Conservation (phyloP, 768 basidiomycete genomes). For the Trametes villosa region DNA sequence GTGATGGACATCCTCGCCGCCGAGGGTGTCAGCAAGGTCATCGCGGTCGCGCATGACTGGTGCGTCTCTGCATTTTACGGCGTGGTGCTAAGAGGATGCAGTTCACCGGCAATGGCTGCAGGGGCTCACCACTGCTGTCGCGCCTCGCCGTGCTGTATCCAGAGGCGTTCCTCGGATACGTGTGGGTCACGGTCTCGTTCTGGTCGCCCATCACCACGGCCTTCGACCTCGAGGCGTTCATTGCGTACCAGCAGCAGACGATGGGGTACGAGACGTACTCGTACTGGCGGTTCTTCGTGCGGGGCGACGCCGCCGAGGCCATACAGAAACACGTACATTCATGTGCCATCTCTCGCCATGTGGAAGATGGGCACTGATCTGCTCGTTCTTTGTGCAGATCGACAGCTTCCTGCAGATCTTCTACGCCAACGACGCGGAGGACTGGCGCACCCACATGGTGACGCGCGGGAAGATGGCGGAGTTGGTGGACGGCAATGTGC, state of each 20-base stretch:
- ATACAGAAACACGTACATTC: neutral
- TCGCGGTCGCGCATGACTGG: conserved; percentile 42
- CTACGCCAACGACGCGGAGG: neutral
- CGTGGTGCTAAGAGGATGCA: neutral
- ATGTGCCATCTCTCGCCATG: neutral
- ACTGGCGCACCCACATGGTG: neutral
- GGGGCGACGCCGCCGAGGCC: neutral
- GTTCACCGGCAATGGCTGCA: conserved; percentile 16
- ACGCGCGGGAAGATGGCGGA: neutral
- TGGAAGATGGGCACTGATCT: neutral
- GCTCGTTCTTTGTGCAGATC: too few species aligned
- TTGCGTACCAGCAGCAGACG: neutral
- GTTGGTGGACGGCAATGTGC: neutral
- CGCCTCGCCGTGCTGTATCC: conserved; percentile 41
- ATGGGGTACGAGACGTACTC: neutral
- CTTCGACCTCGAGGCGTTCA: neutral
- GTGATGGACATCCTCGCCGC: conserved; percentile 40
- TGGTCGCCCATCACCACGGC: conserved; percentile 21
- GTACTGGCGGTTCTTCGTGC: neutral
- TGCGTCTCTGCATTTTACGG: conserved; percentile 7
- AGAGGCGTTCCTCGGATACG: conserved; percentile 45
- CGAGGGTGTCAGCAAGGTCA: conserved; percentile 31
- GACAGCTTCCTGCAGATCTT: neutral
- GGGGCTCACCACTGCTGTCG: conserved; percentile 40
- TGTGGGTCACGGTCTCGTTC: conserved; percentile 41